phyloP scores from a whole-genome alignment of 345 rosid species.

The Arabidopsis suecica region DNA sequence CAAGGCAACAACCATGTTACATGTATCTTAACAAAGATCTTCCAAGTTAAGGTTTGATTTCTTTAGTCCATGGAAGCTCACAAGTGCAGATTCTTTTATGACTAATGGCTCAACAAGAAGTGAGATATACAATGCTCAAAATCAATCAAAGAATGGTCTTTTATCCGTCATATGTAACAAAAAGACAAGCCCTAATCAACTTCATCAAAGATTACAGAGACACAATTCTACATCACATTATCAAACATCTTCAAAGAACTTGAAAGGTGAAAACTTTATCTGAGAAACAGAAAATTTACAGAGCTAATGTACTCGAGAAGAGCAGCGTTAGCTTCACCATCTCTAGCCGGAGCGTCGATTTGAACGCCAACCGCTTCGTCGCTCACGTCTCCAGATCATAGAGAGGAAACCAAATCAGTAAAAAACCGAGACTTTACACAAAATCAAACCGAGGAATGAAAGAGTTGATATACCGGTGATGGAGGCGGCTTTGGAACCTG shows the following conservation, averaged over 20 bases:
- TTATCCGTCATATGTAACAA: too few species aligned
- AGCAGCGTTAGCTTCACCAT: constrained; percentile 93
- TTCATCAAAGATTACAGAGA: constrained; percentile 17
- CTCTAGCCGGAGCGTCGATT: constrained; percentile 92
- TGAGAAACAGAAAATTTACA: constrained; percentile 47
- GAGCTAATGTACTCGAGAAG: constrained; percentile 87
- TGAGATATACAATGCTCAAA: constrained; percentile 13
- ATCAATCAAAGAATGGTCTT: neutral
- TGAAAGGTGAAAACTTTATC: constrained; percentile 3
- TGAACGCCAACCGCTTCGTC: constrained; percentile 87
- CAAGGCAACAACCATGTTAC: neutral
- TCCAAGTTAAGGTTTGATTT: neutral
- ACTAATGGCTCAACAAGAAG: constrained; percentile 18
- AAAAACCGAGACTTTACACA: neutral
- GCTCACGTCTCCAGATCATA: constrained; percentile 59
- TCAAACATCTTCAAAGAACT: neutral
- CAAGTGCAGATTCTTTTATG: neutral
- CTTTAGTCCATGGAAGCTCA: neutral
- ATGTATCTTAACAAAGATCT: neutral
- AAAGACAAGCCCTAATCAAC: neutral
- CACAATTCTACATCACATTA: neutral
- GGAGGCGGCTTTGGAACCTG: constrained; percentile 88
- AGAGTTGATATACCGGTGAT: constrained; percentile 61
- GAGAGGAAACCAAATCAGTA: constrained; percentile 10
- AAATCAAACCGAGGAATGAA: neutral